Percentiles rank a stretch among this genome's conserved stretches.
phyloP scores from a whole-genome alignment of 2,329 filamentous ascomycete species.

The Arthrobotrys sinensis region DNA sequence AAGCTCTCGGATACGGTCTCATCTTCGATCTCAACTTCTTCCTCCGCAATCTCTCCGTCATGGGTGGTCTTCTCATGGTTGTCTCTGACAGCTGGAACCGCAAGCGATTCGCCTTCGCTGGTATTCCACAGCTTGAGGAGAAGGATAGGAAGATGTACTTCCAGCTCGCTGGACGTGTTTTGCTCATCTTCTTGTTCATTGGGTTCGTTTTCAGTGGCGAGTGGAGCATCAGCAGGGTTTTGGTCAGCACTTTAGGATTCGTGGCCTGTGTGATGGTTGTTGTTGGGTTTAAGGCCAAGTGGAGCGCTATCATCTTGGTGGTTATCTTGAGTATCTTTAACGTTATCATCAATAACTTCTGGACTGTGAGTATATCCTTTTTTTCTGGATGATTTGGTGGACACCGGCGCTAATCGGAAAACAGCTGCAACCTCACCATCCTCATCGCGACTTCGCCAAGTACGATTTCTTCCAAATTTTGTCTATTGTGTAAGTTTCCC shows the following conservation, averaged over 20 bases:
- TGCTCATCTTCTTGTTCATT: slow-evolving; percentile 97
- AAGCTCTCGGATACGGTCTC: slow-evolving; percentile 95
- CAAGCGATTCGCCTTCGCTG: slow-evolving; percentile 96
- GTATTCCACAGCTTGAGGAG: slow-evolving; percentile 93
- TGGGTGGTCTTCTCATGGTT: slow-evolving; percentile 97
- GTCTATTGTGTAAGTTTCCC: slow-evolving; percentile 83
- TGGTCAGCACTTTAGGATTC: slow-evolving; percentile 87
- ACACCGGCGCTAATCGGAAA: slow-evolving; percentile 64
- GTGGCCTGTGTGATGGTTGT: slow-evolving; percentile 98
- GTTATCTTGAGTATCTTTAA: slow-evolving; percentile 98
- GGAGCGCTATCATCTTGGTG: slow-evolving; percentile 94
- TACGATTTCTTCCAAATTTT: slow-evolving; percentile 99
- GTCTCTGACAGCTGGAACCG: slow-evolving; percentile 97
- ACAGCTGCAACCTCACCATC: slow-evolving; percentile 95
- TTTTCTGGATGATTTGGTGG: slow-evolving; percentile 12
- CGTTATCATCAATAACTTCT: slow-evolving; percentile 98
- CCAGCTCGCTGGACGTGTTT: slow-evolving; percentile 93
- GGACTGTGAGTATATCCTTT: slow-evolving; percentile 81
- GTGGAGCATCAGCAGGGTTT: slow-evolving; percentile 89
- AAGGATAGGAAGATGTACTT: slow-evolving; percentile 99
- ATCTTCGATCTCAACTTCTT: slow-evolving; percentile 99
- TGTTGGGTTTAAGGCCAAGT: slow-evolving; percentile 99
- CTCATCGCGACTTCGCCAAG: slow-evolving; percentile 99
- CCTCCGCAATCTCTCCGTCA: slow-evolving; percentile 96
- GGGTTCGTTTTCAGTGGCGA: slow-evolving; percentile 96